Base-by-base conservation (phyloP, 2,329 filamentous ascomycete genomes). In the Fusarium dimerum region DNA sequence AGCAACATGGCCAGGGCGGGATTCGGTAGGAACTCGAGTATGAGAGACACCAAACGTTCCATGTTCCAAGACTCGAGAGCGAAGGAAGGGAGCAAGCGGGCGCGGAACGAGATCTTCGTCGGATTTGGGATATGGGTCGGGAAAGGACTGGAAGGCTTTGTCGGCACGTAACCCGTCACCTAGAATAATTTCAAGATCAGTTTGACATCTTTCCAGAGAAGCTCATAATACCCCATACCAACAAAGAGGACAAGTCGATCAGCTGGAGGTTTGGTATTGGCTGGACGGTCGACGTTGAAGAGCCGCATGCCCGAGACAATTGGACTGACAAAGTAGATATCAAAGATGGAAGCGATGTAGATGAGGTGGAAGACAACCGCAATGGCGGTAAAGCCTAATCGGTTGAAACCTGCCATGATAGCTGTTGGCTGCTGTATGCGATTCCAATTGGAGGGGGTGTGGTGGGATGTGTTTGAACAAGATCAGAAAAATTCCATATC, bases 21-120 rank as follows among this genome's bases (percentile, higher is more conserved):
- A 99, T 73, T 99, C 94, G 18, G 94, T 99, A 8, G 94, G 94
- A 2, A 99, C 93, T 45, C 94, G 87, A 7, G 94, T 99, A 71
- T 99, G 94, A 2, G 93, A 97, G 39, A 99, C 91, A 36, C 94
- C 94, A 71, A 99, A 99, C 2, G 94, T 99, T 55, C 92, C 94
- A 65, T 96, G 86, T 59, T 90, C 82, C 42, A 97, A 83, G 17
- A 97, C 87, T 66, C 89, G 87, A 38, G 92, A 96, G 63, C 94
- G 90, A 46, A 99, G 79, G 70, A 91, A 99, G 1, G 94, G 94
- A 34, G 93, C 91, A 48, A 99, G 84, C 17, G 90, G 91, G 51
- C 90, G 86, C 8, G 90, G 89, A 12, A 77, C 75, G n/a, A 87
- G 77, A 65, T 89, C 84, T 41, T 83, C 79, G 45, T 85, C 81